Base-by-base conservation (phyloP, 768 basidiomycete genomes). In the Mrakia gelida region DNA sequence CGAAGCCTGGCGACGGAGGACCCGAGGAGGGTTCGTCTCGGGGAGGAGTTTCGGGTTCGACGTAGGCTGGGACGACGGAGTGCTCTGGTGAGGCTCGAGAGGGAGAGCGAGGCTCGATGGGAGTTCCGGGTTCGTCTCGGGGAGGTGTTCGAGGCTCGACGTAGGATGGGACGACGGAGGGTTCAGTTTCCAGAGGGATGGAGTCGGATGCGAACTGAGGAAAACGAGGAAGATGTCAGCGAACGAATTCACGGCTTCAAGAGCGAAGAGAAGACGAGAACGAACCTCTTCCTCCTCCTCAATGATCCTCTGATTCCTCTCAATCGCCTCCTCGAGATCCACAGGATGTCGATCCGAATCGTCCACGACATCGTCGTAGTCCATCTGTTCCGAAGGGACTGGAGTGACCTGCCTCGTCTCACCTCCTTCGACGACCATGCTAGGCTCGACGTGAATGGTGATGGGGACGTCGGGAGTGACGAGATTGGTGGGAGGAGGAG, bases 151-250 rank as follows among this genome's bases (percentile, higher is more conserved):
- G 34, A 41, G 67, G 67, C 23, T 70, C 67, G 34, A 73, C 73
- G 59, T 73, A 73, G 38, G 54, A 30, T 34, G 73, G 73, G 7
- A 73, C 59, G 11, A 59, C 32, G 16, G 56, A 61, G 34, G 59
- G 30, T 15, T 56, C 38, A 28, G 26, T 15, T 11, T 41, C 38
- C 15, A 70, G 18, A 6, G 67, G 38, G 26, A 43, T n/a, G 38
- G 41, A 5, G 38, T 41, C 67, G 34, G 41, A n/a, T 1, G 67
- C 41, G 38, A 41, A n/a, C 38, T 70, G 41, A 9, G 43, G 41
- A 52, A 9, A 7, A 52, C 2, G 18, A n/a, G 41, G 21, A n/a
- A 70, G 10, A n/a, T 6, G 23, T 34, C 67, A n/a, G 67, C 13
- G n/a, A 43, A 16, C 26, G 38, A 10, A 8, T 7, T 26, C 1